These are phyloP conservation scores for Ceratocystis lukuohia DNA, from an alignment of 2,329 filamentous ascomycete genomes.

Conservation along the genomic window DNA sequence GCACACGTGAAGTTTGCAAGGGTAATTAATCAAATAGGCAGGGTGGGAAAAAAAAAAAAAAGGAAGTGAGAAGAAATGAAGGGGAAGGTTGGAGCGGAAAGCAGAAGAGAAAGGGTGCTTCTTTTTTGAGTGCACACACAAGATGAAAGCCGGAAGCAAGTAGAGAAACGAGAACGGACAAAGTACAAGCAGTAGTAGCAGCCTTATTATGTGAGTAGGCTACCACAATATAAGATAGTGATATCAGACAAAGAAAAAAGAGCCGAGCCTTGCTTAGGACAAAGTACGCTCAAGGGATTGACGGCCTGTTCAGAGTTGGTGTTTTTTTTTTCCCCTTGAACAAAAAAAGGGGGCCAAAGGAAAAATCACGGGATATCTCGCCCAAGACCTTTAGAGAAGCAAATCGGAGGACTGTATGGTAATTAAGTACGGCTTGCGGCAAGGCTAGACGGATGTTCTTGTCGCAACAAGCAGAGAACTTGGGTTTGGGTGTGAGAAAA, in stretches of 20 bases:
- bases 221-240: not conserved
- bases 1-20: constrained; percentile 12
- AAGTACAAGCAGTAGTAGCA: not conserved
- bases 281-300: not conserved
- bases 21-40: constrained; percentile 1
- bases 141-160: constrained; percentile 1
- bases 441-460: not conserved
- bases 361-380: not conserved
- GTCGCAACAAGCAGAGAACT: not conserved
- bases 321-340: not conserved
- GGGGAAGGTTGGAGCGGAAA: not conserved
- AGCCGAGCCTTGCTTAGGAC: not conserved
- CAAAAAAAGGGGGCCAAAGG: not conserved
- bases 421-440: not conserved
- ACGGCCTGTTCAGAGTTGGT: not conserved
- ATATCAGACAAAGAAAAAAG: not conserved
- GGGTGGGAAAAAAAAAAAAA: not conserved
- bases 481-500: not conserved
- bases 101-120: not conserved
- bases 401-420: not conserved
- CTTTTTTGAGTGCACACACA: not conserved
- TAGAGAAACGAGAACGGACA: not conserved
- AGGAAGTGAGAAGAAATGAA: not conserved
- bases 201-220: not conserved
- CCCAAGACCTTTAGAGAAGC: not conserved